phyloP scores from a whole-genome alignment of 2,329 filamentous ascomycete species.

The Epichloe hybrida region DNA sequence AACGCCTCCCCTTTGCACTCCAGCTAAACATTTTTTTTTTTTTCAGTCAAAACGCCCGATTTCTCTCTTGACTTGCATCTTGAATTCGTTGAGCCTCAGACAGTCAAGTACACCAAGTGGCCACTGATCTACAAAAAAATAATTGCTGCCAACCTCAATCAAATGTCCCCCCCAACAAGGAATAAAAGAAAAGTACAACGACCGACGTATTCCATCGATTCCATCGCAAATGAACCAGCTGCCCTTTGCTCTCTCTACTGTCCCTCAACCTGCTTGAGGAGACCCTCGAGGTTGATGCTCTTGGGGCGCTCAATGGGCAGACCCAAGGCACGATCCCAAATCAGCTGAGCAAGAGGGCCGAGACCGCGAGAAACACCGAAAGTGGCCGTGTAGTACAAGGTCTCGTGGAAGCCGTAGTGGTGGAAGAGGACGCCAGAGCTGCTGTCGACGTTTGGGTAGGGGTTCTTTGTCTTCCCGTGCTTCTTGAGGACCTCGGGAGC shows the following conservation, averaged over 20 bases:
- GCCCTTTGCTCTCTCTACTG: conserved; percentile 14
- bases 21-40: too few species aligned
- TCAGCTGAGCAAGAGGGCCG: conserved; percentile 81
- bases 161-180: neutral
- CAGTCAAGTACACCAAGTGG: too few species aligned
- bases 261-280: conserved; percentile 54
- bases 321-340: conserved; percentile 90
- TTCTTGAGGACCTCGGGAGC: conserved; percentile 82
- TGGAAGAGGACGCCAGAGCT: conserved; percentile 91
- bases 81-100: too few species aligned
- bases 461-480: conserved; percentile 97
- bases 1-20: too few species aligned
- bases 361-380: conserved; percentile 59
- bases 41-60: too few species aligned
- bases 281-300: conserved; percentile 84
- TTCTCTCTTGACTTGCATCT: too few species aligned
- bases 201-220: too few species aligned
- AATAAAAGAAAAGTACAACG: neutral
- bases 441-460: conserved; percentile 93
- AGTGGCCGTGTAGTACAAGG: conserved; percentile 77
- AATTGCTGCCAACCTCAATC: conserved; percentile 8
- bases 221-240: neutral
- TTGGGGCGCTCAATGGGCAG: conserved; percentile 95
- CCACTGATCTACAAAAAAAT: conserved; percentile 12
- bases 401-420: conserved; percentile 96